Evolutionary conservation across 1,284 basidiomycete species (phyloP), one percentile per base, ranked within the genome.

Genomic region (Gomphus sp.): DNA sequence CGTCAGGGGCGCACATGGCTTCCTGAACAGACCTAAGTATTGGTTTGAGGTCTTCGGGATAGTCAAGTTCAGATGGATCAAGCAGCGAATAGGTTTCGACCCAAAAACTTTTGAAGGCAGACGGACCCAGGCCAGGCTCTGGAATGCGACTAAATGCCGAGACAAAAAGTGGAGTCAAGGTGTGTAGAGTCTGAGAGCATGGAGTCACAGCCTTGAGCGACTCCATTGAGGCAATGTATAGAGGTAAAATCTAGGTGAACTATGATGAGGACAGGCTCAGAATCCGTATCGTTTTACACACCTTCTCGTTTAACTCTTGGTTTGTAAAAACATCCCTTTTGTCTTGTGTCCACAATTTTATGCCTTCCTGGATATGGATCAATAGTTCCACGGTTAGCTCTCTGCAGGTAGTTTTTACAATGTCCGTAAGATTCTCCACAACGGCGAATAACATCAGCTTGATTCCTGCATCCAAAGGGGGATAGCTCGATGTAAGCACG

Each of bases 271-370:
- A 16, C 41, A 60, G 36, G 10, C 22, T 22, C n/a, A 8, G 47
- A 12, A 55, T 44, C 43, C 28, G 31, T 55, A 25, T 55, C 52
- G 62, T 2, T 37, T 25, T 37, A 71, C 78, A 53, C 65, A 85
- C 84, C 65, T 87, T 84, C 62, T 80, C 73, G 8, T 71, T 71
- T 60, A 87, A 80, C 56, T 85, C 82, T 22, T 78, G 76, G 22
- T 70, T 69, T 11, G 72, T 71, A 69, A 85, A 80, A 4, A 74
- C 72, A 28, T 68, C 63, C 48, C 72, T 72, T 48, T 82, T 79
- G 68, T 90, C 87, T 7, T 76, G 72, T 33, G 89, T 68, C 88
- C 87, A 90, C 11, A 74, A 63, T 43, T 71, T 68, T n/a, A 87
- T 58, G 18, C 84, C 82, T 0, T 82, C 81, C 57, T 81, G 76